phyloP scores from a whole-genome alignment of 805 yeast genomes.

The Starmerella ratchasimensis region DNA sequence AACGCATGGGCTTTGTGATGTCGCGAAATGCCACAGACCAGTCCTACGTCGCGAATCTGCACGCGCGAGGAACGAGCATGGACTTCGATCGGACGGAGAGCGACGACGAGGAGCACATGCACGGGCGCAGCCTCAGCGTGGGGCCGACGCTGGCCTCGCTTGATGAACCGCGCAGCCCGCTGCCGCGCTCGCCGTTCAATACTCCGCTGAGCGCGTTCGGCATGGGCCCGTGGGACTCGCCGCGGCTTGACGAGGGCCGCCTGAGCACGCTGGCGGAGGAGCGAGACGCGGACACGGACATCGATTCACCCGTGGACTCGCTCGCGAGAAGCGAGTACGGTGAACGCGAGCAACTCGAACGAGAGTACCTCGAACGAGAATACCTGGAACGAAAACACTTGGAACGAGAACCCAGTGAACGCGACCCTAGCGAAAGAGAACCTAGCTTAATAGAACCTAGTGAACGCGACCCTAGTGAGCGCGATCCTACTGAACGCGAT shows the following conservation, averaged over 20 bases:
- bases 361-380: too few species aligned
- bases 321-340: too few species aligned
- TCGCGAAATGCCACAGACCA: slow-evolving; percentile 16
- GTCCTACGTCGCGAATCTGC: slow-evolving; percentile 16
- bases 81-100: slow-evolving; percentile 4
- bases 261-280: slow-evolving; percentile 14
- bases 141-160: too few species aligned
- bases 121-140: slow-evolving; percentile 5
- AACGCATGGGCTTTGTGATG: slow-evolving; percentile 59
- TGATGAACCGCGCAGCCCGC: slow-evolving; percentile 12
- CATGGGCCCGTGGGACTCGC: slow-evolving; percentile 15
- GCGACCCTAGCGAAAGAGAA: too few species aligned
- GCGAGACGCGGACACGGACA: slow-evolving; percentile 6
- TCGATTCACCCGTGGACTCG: not conserved
- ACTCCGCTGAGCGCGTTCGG: too few species aligned
- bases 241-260: slow-evolving; percentile 8
- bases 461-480: too few species aligned
- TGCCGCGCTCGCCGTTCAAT: slow-evolving; percentile 7
- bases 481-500: too few species aligned
- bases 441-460: too few species aligned
- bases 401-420: too few species aligned
- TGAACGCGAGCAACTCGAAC: too few species aligned
- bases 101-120: not conserved
- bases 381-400: too few species aligned
- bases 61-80: slow-evolving; percentile 32